These are phyloP conservation scores for Myxozyma monticola DNA, from an alignment of 805 yeast species.

Conservation along the genomic window DNA sequence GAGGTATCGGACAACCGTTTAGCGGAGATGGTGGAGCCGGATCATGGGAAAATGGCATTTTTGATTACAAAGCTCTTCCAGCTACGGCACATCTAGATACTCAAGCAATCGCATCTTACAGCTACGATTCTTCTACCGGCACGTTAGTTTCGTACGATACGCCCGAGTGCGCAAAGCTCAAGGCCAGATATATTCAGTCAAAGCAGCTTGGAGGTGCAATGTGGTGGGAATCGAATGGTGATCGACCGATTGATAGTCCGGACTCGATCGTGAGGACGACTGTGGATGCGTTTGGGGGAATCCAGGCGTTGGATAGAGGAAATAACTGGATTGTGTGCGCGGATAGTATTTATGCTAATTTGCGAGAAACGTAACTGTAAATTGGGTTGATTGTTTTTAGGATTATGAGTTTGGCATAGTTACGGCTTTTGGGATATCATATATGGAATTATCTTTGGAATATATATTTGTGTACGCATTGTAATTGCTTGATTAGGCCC, in stretches of 20 bases:
- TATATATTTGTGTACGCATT: no score
- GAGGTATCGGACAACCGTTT: slow-evolving; percentile 43
- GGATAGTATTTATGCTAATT: slow-evolving; percentile 18
- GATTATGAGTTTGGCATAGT: no score
- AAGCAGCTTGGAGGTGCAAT: slow-evolving; percentile 74
- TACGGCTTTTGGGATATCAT: no score
- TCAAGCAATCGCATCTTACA: slow-evolving; percentile 54
- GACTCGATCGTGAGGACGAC: slow-evolving; percentile 10
- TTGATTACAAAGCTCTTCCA: slow-evolving; percentile 61
- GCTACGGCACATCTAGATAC: slow-evolving; percentile 46
- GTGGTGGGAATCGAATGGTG: slow-evolving; percentile 89
- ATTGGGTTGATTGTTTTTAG: no score
- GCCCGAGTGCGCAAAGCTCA: slow-evolving; percentile 50
- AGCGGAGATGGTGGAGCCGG: slow-evolving; percentile 35
- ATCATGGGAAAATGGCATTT: slow-evolving; percentile 51
- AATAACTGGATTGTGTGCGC: slow-evolving; percentile 3
- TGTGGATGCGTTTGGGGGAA: slow-evolving; percentile 9
- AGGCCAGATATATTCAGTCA: slow-evolving; percentile 58
- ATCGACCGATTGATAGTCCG: neutral
- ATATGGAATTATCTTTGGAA: no score
- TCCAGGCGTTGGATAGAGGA: neutral
- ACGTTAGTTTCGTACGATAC: slow-evolving; percentile 68
- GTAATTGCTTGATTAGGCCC: no score
- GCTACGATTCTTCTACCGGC: slow-evolving; percentile 44
- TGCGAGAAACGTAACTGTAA: slow-evolving; percentile 4